These are phyloP conservation scores for Calonectria pseudoreteaudii DNA, from an alignment of 2,329 filamentous ascomycete species.

Conservation along the genomic window DNA sequence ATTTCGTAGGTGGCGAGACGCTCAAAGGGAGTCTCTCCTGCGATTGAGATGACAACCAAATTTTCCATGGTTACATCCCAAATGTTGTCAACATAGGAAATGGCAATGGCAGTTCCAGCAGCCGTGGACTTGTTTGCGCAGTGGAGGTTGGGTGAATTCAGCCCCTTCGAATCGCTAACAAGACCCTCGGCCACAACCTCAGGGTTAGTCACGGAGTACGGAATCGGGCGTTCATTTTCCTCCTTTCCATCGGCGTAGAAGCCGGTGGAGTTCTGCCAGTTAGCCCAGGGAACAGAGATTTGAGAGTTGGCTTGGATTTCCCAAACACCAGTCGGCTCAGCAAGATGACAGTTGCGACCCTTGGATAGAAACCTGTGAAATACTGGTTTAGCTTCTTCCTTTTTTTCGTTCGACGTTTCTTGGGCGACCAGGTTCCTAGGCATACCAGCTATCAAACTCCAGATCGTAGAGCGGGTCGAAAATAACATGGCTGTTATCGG, in stretches of 20 bases:
- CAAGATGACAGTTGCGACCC: slow-evolving; percentile 20
- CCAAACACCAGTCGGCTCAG: slow-evolving; percentile 19
- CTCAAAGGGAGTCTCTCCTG: slow-evolving; percentile 18
- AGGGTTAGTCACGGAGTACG: slow-evolving; percentile 16
- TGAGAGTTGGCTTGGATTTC: slow-evolving; percentile 16
- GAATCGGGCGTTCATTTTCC: slow-evolving; percentile 16
- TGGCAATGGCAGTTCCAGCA: slow-evolving; percentile 15
- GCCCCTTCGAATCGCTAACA: neutral
- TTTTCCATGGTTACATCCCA: slow-evolving; percentile 22
- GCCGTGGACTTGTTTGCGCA: slow-evolving; percentile 19
- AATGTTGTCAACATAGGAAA: slow-evolving; percentile 14
- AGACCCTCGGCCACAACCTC: slow-evolving; percentile 17
- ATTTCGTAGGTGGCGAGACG: slow-evolving; percentile 13
- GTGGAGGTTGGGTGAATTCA: slow-evolving; percentile 20
- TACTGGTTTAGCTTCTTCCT: neutral
- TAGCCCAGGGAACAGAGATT: slow-evolving; percentile 15
- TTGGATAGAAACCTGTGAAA: slow-evolving; percentile 20
- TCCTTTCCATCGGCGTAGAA: slow-evolving; percentile 21
- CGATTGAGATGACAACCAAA: slow-evolving; percentile 14
- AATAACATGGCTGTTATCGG: neutral
- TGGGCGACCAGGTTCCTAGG: neutral
- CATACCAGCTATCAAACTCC: slow-evolving; percentile 24
- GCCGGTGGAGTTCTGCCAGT: slow-evolving; percentile 16
- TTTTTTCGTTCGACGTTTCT: too few species aligned
- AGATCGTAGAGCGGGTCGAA: slow-evolving; percentile 15